Conservation (phyloP, 176 grass and related monocot species). For the Pontederia crassipes region DNA sequence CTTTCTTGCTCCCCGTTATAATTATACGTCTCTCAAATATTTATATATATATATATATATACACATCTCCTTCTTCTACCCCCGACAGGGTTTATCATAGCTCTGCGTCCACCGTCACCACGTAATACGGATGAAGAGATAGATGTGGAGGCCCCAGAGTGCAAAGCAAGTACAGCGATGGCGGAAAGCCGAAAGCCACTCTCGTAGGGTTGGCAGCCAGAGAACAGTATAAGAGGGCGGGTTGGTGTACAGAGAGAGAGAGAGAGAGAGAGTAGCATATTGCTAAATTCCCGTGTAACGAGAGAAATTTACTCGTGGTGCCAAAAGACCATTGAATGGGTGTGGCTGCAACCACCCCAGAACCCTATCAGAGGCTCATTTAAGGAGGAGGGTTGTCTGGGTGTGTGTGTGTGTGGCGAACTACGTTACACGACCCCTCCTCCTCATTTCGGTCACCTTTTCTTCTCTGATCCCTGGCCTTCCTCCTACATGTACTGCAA, state of each 20-base stretch:
- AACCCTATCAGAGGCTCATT: too few species aligned
- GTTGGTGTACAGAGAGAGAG: not conserved
- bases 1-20: too few species aligned
- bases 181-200: not conserved
- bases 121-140: not conserved
- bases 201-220: not conserved
- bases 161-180: not conserved
- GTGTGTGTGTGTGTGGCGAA: too few species aligned
- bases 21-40: too few species aligned
- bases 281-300: constrained; percentile 9
- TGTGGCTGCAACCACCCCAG: not conserved
- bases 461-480: not conserved
- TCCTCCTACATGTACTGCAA: not conserved
- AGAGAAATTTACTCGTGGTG: constrained; percentile 8
- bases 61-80: too few species aligned
- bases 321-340: constrained; percentile 1
- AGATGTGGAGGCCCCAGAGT: not conserved
- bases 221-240: not conserved
- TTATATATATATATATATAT: too few species aligned
- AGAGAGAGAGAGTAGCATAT: not conserved
- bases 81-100: constrained; percentile 7
- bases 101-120: not conserved
- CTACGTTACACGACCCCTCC: not conserved
- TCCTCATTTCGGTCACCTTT: constrained; percentile 22
- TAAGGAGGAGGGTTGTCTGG: too few species aligned